Evolutionary conservation across 306 rosid species (phyloP), one percentile per base, ranked within the genome.

Genomic region (Malus fusca): DNA sequence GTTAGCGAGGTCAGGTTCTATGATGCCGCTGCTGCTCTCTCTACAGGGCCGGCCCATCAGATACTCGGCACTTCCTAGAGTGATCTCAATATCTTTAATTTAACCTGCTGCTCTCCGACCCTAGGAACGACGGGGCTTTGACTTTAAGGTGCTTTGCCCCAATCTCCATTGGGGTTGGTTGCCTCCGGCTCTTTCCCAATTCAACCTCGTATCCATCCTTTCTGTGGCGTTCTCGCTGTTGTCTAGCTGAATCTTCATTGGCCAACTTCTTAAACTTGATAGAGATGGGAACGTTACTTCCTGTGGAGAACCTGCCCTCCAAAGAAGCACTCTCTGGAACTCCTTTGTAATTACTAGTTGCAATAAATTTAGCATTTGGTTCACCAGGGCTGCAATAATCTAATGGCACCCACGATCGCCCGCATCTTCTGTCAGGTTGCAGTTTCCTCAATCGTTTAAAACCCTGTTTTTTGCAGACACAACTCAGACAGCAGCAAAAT

Each of bases 121-220:
- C 87, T 82, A 84, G 58, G 78, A 70, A 85, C 66, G 96, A 84
- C 42, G 92, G 91, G 79, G 90, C 92, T 85, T 85, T 88, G 76
- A 94, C 97, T 84, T 90, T 90, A 61, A 90, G 88, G 78, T 93
- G 88, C 87, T 90, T 92, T 21, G 90, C 85, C 71, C 92, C 92
- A 43, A 79, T 64, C 81, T 87, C 97, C 37, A 71, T 30, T 67
- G 97, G 76, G 78, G 84, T 85, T 35, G 87, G 79, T 78, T 85
- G 91, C 78, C 84, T 82, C 62, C 8, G 55, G 77, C 73, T 81
- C 77, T 80, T 82, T 42, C 84, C 79, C 68, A 46, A 26, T 33
- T 82, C 86, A 61, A 62, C 87, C 72, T 82, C 89, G 59, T 83
- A 21, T 85, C 87, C 82, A 22, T 92, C 88, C 82, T 71, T 90